Evolutionary conservation across 2,329 filamentous ascomycete genomes (phyloP), one percentile per base, ranked within the genome.

Genomic region (Pseudogymnoascus sp.): DNA sequence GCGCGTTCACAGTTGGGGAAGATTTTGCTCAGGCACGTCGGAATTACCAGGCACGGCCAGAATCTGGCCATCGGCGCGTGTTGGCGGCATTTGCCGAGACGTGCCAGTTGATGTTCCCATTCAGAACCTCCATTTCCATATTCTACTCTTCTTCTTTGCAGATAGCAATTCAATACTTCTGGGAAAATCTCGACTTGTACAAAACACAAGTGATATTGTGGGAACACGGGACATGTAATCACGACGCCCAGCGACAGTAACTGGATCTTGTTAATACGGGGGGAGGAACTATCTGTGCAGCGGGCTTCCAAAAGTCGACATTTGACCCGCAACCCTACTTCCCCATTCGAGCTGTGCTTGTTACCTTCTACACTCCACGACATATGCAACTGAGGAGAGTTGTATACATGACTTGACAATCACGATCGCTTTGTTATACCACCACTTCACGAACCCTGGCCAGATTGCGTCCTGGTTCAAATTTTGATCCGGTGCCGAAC

Each of bases 51-150:
- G 49, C 49, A 56, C 28, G n/a, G 49, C 49, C 49, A 56, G 49
- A 56, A 56, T 56, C 49, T 56, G 49, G 28, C 28, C 28, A 56
- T 56, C 49, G 49, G 49, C 49, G 46, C 43, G 43, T 14, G 49
- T 21, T 56, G 49, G n/a, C 49, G 49, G 49, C 49, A 56, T 56
- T 56, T 56, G 16, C 49, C 49, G 49, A 56, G 28, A 56, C 49
- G 28, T 56, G 49, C 49, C 49, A 56, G 49, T 56, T 56, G 28
- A 34, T 21, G 49, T 56, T 56, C 49, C 49, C 49, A 56, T 56
- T 56, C 49, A 56, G 49, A 56, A 56, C 49, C 49, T 56, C 49
- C 49, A 56, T 56, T 56, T 56, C 49, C 49, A 56, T 56, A 56
- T 56, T 14, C 49, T 34, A 56, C n/a, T 56, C 28, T 7, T 56